phyloP scores from a whole-genome alignment of 2,329 filamentous ascomycete species.

The Trichoderma asperellum region DNA sequence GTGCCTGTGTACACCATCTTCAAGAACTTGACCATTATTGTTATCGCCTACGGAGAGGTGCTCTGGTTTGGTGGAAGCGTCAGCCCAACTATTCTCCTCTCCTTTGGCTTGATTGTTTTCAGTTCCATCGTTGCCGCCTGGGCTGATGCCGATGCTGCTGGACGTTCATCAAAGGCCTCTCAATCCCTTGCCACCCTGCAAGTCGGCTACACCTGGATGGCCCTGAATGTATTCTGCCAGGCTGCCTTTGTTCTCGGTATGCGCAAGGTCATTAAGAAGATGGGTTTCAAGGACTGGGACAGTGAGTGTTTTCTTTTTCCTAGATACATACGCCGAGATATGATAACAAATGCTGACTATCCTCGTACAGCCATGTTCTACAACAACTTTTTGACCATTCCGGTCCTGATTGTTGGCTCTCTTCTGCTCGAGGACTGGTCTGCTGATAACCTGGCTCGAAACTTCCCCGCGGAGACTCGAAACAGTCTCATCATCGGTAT shows the following conservation, averaged over 20 bases:
- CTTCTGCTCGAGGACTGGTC: constrained; percentile 93
- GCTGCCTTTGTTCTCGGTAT: constrained; percentile 88
- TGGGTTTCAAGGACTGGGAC: constrained; percentile 99
- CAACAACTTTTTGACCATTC: constrained; percentile 97
- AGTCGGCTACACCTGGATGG: constrained; percentile 96
- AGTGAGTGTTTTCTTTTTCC: constrained; percentile 65
- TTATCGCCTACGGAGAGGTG: constrained; percentile 97
- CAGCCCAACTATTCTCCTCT: constrained; percentile 82
- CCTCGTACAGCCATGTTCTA: constrained; percentile 92
- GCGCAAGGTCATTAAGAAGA: constrained; percentile 98
- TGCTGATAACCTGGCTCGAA: constrained; percentile 74
- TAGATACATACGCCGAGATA: background rate
- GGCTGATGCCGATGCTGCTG: constrained; percentile 90
- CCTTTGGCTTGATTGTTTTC: constrained; percentile 94
- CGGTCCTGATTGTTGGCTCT: constrained; percentile 81
- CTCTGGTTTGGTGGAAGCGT: constrained; percentile 97
- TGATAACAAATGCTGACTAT: constrained; percentile 38
- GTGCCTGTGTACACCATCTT: constrained; percentile 99
- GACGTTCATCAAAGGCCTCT: constrained; percentile 67
- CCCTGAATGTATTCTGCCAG: constrained; percentile 93
- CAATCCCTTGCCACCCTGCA: constrained; percentile 87
- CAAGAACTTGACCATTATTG: constrained; percentile 98
- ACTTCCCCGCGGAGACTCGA: constrained; percentile 84
- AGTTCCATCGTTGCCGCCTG: constrained; percentile 94
- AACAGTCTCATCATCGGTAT: constrained; percentile 84